A percentile compares a stretch with the other conserved stretches of the same genome.
These are phyloP conservation scores for Spathaspora gorwiae DNA, from an alignment of 805 yeast genomes.

Conservation along the genomic window DNA sequence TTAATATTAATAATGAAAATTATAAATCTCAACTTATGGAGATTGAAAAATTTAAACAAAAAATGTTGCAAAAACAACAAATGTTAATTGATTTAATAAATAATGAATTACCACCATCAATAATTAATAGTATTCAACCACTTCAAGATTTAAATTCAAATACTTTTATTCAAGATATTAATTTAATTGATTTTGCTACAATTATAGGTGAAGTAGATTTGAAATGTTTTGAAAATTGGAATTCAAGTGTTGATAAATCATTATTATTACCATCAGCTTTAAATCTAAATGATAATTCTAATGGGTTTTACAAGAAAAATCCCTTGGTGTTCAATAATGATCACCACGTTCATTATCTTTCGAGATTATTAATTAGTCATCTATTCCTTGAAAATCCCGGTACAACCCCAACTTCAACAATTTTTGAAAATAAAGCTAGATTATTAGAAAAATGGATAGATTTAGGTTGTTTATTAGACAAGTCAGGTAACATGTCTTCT, in stretches of 20 bases:
- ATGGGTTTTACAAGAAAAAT: slow-evolving; percentile 46
- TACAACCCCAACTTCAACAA: slow-evolving; percentile 12
- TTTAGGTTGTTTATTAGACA: slow-evolving; percentile 72
- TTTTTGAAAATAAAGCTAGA: slow-evolving; percentile 50
- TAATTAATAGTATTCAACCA: slow-evolving; percentile 11
- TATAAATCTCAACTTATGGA: slow-evolving; percentile 13
- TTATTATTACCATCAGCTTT: slow-evolving; percentile 56
- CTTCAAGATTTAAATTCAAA: slow-evolving; percentile 33
- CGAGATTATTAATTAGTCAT: slow-evolving; percentile 66
- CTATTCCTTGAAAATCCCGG: slow-evolving; percentile 49
- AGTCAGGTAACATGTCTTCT: slow-evolving; percentile 85
- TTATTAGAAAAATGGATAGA: slow-evolving; percentile 79
- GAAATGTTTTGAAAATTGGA: slow-evolving; percentile 66
- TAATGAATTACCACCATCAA: not conserved
- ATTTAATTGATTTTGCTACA: slow-evolving; percentile 51
- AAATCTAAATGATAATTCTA: slow-evolving; percentile 9
- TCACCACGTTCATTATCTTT: slow-evolving; percentile 69
- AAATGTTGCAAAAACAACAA: slow-evolving; percentile 49
- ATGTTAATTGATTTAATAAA: slow-evolving; percentile 20
- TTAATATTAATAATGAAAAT: slow-evolving; percentile 13
- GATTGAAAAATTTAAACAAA: slow-evolving; percentile 48
- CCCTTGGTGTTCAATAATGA: slow-evolving; percentile 73
- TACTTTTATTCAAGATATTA: slow-evolving; percentile 48
- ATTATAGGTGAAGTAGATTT: slow-evolving; percentile 67
- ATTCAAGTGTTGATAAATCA: slow-evolving; percentile 74